Evolutionary conservation across 2,329 filamentous ascomycete species (phyloP).

Genomic region (Talaromyces funiculosus): DNA sequence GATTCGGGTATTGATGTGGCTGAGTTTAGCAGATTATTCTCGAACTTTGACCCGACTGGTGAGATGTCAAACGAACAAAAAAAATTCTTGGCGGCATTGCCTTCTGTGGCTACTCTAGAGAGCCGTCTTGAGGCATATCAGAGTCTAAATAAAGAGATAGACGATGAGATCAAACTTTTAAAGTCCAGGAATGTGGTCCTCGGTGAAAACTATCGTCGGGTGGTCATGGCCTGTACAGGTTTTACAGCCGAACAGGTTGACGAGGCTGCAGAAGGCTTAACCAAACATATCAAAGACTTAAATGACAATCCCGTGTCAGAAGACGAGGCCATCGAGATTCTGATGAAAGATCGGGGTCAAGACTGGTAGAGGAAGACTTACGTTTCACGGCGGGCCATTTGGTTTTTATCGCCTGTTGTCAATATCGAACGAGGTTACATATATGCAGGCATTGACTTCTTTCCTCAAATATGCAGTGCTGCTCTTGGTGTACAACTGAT

Average conservation of each 20-base stretch:
- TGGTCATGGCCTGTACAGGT: slow-evolving; percentile 80
- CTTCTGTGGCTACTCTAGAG: slow-evolving; percentile 56
- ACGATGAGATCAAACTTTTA: slow-evolving; percentile 63
- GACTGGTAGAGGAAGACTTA: slow-evolving; percentile 30
- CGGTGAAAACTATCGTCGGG: slow-evolving; percentile 79
- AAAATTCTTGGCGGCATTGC: slow-evolving; percentile 48
- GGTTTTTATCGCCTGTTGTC: not conserved
- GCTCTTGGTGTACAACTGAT: not conserved
- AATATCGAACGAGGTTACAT: not conserved
- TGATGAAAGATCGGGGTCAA: slow-evolving; percentile 42
- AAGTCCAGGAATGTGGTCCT: slow-evolving; percentile 76
- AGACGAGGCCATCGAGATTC: slow-evolving; percentile 40
- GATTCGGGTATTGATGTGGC: slow-evolving; percentile 32
- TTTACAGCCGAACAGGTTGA: slow-evolving; percentile 76
- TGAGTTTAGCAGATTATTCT: slow-evolving; percentile 33
- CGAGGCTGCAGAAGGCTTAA: slow-evolving; percentile 67
- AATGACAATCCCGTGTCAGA: slow-evolving; percentile 58
- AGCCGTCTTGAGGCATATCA: slow-evolving; percentile 66
- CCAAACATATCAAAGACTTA: slow-evolving; percentile 71
- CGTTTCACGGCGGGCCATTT: not conserved
- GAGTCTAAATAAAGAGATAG: slow-evolving; percentile 61
- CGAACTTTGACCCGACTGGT: slow-evolving; percentile 37
- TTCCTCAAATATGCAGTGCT: not conserved
- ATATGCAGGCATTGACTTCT: not conserved
- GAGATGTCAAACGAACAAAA: slow-evolving; percentile 37